Percentiles rank a stretch among this genome's conserved stretches.
phyloP scores from a whole-genome alignment of 2,329 filamentous ascomycete genomes.

The Fragosphaeria purpurea region DNA sequence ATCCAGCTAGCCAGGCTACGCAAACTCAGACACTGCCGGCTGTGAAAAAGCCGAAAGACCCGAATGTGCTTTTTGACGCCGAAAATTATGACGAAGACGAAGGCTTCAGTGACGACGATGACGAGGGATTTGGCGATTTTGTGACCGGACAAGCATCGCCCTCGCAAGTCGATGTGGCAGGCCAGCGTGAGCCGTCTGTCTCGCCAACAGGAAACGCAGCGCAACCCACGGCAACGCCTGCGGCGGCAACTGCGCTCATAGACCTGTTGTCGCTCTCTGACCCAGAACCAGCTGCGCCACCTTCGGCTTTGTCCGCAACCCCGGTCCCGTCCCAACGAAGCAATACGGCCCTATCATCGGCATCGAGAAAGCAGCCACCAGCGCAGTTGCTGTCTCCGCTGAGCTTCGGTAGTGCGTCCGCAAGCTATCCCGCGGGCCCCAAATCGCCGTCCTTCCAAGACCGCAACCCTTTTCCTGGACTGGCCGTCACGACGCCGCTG shows the following conservation, averaged over 20 bases:
- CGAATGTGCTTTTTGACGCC: slow-evolving; percentile 58
- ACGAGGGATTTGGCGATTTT: slow-evolving; percentile 19
- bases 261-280: slow-evolving; percentile 13
- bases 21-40: not conserved
- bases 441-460: slow-evolving; percentile 44
- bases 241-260: slow-evolving; percentile 4
- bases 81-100: slow-evolving; percentile 39
- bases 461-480: slow-evolving; percentile 41
- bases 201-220: not conserved
- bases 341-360: not conserved
- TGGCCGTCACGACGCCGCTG: slow-evolving; percentile 35
- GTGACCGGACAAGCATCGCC: slow-evolving; percentile 14
- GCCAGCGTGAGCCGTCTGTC: not conserved
- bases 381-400: slow-evolving; percentile 22
- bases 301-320: not conserved
- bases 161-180: no score
- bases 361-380: slow-evolving; percentile 15
- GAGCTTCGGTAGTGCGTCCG: slow-evolving; percentile 17
- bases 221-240: not conserved
- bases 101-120: slow-evolving; percentile 23
- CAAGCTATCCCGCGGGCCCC: slow-evolving; percentile 34
- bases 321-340: not conserved
- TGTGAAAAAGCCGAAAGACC: slow-evolving; percentile 22
- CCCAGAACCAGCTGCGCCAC: slow-evolving; percentile 6
- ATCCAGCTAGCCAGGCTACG: no score